Base-by-base conservation (phyloP, 1,284 basidiomycete genomes). In the Cryptococcus sp. region DNA sequence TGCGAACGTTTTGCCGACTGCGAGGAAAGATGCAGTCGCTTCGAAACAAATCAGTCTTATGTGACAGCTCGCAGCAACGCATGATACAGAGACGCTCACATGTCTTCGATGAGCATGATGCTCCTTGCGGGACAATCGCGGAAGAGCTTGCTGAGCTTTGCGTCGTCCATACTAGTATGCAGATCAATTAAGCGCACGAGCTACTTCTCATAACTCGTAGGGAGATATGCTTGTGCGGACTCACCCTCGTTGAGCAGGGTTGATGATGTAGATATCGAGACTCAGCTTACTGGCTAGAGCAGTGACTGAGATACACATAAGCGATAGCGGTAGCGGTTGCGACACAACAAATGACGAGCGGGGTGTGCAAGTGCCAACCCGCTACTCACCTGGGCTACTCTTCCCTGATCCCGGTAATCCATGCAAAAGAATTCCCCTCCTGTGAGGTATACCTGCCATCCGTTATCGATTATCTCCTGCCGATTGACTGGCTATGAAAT, bases 101-200 rank as follows among this genome's bases (percentile, higher is more conserved):
- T 71, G 58, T 71, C 69, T 50, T 71, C 69, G 46, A 71, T 66
- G 17, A 71, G 62, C 47, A 71, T 64, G 23, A 71, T 61, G 46
- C 55, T 62, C 25, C 57, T 52, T 3, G 66, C 20, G 13, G 68
- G 63, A 52, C 68, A 68, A n/a, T 52, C 54, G 20, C 69, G 55
- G 57, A 71, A 68, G 2, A 63, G 50, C 41, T 62, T 63, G 52
- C 52, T 53, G 5, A 71, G 55, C 43, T 69, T 70, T 27, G 60
- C 64, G 47, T 71, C 68, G 52, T 71, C 69, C 69, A 71, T 71
- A 13, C 67, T 69, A 47, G 30, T 35, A 8, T 35, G 30, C 30
- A 35, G 20, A 40, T 27, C 3, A 23, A 47, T 61, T 41, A 58
- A 53, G 40, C 4, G 50, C 19, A 35, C n/a, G n/a, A n/a, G n/a